Conservation (phyloP, 2,329 filamentous ascomycete genomes). For the Venturia aucupariae region DNA sequence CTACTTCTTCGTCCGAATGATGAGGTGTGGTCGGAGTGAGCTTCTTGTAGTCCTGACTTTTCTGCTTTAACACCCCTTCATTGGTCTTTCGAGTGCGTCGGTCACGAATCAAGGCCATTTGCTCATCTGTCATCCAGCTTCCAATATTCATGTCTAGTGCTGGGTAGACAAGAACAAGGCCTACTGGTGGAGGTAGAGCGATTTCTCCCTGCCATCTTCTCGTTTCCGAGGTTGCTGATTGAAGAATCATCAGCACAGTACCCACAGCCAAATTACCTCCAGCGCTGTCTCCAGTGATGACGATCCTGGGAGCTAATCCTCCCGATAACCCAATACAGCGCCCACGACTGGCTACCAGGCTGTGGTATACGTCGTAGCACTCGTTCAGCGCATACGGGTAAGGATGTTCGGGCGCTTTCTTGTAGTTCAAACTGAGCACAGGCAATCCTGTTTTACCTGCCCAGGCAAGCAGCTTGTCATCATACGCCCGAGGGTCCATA, state of each 20-base stretch:
- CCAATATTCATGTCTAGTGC: slow-evolving; percentile 94
- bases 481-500: slow-evolving; percentile 89
- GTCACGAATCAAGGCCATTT: slow-evolving; percentile 89
- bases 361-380: slow-evolving; percentile 77
- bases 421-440: slow-evolving; percentile 83
- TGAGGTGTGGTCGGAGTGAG: slow-evolving; percentile 73
- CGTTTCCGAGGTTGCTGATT: slow-evolving; percentile 53
- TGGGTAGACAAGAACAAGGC: slow-evolving; percentile 79
- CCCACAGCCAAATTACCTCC: slow-evolving; percentile 74
- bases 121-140: slow-evolving; percentile 98
- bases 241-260: slow-evolving; percentile 80
- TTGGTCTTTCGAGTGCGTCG: slow-evolving; percentile 70
- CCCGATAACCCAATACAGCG: slow-evolving; percentile 68
- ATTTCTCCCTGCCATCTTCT: slow-evolving; percentile 47
- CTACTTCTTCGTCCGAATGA: slow-evolving; percentile 61
- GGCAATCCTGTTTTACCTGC: slow-evolving; percentile 82
- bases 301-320: slow-evolving; percentile 53
- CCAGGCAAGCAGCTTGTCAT: slow-evolving; percentile 91
- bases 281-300: slow-evolving; percentile 72
- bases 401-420: slow-evolving; percentile 74
- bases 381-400: slow-evolving; percentile 82
- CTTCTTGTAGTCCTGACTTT: slow-evolving; percentile 81
- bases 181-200: slow-evolving; percentile 65
- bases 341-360: slow-evolving; percentile 61
- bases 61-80: slow-evolving; percentile 65